Percentiles rank a stretch among this genome's conserved stretches.
Evolutionary conservation across 345 rosid genomes (phyloP).

Genomic region (Citrus inodora): DNA sequence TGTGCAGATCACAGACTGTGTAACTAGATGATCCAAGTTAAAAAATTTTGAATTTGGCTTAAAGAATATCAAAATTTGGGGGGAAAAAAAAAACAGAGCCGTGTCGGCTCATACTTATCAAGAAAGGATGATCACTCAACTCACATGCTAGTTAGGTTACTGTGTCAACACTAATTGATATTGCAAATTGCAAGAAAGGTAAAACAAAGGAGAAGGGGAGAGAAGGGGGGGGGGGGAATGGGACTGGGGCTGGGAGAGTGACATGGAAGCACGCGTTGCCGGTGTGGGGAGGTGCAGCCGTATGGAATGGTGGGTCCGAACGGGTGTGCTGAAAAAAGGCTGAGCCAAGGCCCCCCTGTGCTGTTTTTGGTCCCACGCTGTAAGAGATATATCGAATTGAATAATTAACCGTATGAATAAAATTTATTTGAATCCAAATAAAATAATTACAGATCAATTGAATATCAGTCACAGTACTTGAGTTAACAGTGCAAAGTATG

Average conservation of each 20-base stretch:
- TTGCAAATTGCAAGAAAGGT: slow-evolving; percentile 3
- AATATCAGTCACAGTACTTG: not conserved
- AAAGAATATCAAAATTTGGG: no score
- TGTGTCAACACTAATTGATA: not conserved
- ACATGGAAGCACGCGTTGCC: slow-evolving; percentile 81
- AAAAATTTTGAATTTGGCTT: slow-evolving; percentile 6
- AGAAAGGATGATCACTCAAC: slow-evolving; percentile 10
- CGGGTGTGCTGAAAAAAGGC: slow-evolving; percentile 35
- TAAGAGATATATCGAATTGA: not conserved
- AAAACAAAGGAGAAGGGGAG: not conserved
- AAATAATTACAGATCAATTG: not conserved
- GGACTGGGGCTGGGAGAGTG: slow-evolving; percentile 26
- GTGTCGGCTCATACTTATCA: slow-evolving; percentile 33
- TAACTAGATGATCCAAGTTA: slow-evolving; percentile 17
- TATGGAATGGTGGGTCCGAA: slow-evolving; percentile 71
- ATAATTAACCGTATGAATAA: not conserved
- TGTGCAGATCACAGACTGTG: slow-evolving; percentile 17
- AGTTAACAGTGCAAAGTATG: not conserved
- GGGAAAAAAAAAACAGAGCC: not conserved
- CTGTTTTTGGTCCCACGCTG: slow-evolving; percentile 32
- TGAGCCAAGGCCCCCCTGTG: slow-evolving; percentile 21
- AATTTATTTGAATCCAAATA: no score
- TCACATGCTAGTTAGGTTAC: slow-evolving; percentile 31
- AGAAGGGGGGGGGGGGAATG: not conserved
- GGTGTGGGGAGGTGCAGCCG: slow-evolving; percentile 66